These are phyloP conservation scores for Suhomyces maxii DNA, from an alignment of 1,139 yeast species.

Conservation along the genomic window DNA sequence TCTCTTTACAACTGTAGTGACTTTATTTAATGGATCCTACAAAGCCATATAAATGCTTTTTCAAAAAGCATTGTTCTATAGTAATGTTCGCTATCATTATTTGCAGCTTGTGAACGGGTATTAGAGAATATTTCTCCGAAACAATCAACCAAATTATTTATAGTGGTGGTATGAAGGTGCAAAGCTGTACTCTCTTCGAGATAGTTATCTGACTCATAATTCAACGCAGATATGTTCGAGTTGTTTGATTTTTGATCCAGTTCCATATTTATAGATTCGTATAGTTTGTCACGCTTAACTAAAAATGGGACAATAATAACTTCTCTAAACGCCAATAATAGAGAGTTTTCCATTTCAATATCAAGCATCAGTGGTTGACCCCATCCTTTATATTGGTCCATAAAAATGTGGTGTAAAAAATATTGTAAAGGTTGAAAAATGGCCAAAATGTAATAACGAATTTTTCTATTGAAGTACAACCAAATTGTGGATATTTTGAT, in stretches of 20 bases:
- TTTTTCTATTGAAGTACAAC: constrained; percentile 34
- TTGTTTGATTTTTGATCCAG: neutral
- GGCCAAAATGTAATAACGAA: constrained; percentile 29
- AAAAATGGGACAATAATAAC: constrained; percentile 32
- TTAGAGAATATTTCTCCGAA: constrained; percentile 25
- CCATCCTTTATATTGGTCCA: constrained; percentile 10
- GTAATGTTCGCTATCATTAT: constrained; percentile 23
- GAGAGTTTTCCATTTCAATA: constrained; percentile 32
- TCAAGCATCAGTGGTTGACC: constrained; percentile 8
- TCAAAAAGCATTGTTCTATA: constrained; percentile 20
- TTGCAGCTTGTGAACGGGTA: constrained; percentile 18
- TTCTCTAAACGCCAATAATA: constrained; percentile 35
- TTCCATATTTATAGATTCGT: neutral
- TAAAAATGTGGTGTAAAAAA: constrained; percentile 20
- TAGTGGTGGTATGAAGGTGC: neutral
- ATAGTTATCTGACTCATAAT: neutral
- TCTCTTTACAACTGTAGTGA: too few species aligned
- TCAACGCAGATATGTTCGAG: neutral
- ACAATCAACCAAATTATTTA: constrained; percentile 20
- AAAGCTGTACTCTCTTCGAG: neutral
- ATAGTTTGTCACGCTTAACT: constrained; percentile 17
- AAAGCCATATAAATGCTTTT: constrained; percentile 22
- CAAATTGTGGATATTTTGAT: constrained; percentile 20
- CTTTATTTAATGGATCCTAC: neutral
- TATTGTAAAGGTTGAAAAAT: constrained; percentile 34